phyloP scores from a whole-genome alignment of 2,329 filamentous ascomycete genomes.

The Nemania sp. region DNA sequence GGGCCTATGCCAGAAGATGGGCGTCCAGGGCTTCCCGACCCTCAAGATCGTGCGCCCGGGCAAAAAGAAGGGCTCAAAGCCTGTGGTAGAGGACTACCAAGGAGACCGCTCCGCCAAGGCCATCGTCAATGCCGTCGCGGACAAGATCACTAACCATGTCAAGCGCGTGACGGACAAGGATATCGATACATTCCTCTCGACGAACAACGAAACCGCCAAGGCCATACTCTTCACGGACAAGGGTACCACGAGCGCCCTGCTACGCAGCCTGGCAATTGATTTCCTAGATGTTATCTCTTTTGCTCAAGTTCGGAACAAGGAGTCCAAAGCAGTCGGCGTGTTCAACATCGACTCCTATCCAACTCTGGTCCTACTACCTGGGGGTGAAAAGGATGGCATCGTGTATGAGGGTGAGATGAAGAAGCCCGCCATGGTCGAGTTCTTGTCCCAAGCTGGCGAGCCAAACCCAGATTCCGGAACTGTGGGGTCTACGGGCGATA shows the following conservation, averaged over 20 bases:
- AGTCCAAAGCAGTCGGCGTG: slow-evolving; percentile 69
- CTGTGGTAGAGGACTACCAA: slow-evolving; percentile 87
- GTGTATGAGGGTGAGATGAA: slow-evolving; percentile 83
- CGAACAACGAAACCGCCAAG: slow-evolving; percentile 73
- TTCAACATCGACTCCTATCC: slow-evolving; percentile 82
- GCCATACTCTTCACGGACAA: slow-evolving; percentile 94
- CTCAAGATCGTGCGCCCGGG: slow-evolving; percentile 89
- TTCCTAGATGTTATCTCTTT: slow-evolving; percentile 80
- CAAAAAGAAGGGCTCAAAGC: slow-evolving; percentile 68
- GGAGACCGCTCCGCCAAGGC: slow-evolving; percentile 81
- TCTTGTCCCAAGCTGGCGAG: slow-evolving; percentile 76
- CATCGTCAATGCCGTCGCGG: slow-evolving; percentile 83
- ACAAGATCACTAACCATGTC: slow-evolving; percentile 92
- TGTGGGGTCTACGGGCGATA: slow-evolving; percentile 36
- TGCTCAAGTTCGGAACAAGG: slow-evolving; percentile 83
- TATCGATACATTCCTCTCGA: slow-evolving; percentile 72
- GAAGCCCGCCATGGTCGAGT: slow-evolving; percentile 79
- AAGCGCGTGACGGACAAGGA: slow-evolving; percentile 79
- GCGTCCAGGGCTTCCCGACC: slow-evolving; percentile 92
- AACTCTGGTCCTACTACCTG: slow-evolving; percentile 77
- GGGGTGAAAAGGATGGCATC: slow-evolving; percentile 68
- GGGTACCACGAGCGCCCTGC: slow-evolving; percentile 79
- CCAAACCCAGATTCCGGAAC: slow-evolving; percentile 73
- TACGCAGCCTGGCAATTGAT: slow-evolving; percentile 87
- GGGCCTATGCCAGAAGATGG: slow-evolving; percentile 80